phyloP scores from a whole-genome alignment of 305 asterid species.

The Fraxinus nigra region DNA sequence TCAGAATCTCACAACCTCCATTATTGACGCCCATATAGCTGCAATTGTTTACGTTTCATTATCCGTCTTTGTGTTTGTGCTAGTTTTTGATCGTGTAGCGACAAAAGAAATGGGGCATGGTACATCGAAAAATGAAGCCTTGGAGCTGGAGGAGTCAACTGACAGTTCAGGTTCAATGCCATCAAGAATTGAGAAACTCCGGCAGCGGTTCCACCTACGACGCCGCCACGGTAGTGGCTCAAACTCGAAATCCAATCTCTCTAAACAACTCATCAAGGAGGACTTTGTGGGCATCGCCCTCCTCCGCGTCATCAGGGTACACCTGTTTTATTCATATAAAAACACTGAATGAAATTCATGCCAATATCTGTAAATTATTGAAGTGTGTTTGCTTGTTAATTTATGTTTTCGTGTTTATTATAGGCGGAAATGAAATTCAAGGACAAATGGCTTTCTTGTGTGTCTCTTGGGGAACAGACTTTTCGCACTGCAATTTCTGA shows the following conservation, averaged over 20 bases:
- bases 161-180: conserved; percentile 42
- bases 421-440: conserved; percentile 94
- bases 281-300: conserved; percentile 91
- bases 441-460: conserved; percentile 94
- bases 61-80: conserved; percentile 3
- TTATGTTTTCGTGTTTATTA: conserved; percentile 16
- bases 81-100: background rate
- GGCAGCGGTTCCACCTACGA: conserved; percentile 52
- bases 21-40: background rate
- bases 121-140: conserved; percentile 43
- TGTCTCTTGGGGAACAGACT: conserved; percentile 93
- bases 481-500: conserved; percentile 73
- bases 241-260: conserved; percentile 19
- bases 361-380: background rate
- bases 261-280: conserved; percentile 45
- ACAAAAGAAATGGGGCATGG: conserved; percentile 58
- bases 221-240: conserved; percentile 31
- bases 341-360: background rate
- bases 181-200: conserved; percentile 47
- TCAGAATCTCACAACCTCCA: background rate
- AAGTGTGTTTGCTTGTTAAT: conserved; percentile 14
- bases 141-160: conserved; percentile 32
- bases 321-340: background rate
- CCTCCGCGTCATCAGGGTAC: conserved; percentile 62
- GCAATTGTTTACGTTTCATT: background rate